Conservation (phyloP, 2,329 filamentous ascomycete species). For the Ascochyta lentis region DNA sequence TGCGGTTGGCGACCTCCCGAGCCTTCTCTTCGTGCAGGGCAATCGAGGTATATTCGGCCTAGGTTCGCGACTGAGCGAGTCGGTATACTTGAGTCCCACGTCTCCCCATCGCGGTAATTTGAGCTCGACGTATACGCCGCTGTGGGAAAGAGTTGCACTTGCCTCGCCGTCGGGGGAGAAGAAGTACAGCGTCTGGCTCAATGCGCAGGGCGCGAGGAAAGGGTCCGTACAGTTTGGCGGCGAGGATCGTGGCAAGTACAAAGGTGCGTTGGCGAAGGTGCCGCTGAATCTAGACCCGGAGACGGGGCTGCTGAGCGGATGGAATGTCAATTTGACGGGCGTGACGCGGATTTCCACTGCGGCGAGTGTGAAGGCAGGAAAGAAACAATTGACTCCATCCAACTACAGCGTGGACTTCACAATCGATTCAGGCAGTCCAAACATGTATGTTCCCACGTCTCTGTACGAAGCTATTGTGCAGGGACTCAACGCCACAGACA, state of each 20-base stretch:
- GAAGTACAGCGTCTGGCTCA: slow-evolving; percentile 3
- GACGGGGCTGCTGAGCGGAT: not conserved
- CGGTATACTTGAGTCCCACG: not conserved
- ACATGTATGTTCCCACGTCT: slow-evolving; percentile 23
- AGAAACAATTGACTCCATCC: not conserved
- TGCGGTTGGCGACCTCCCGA: slow-evolving; percentile 15
- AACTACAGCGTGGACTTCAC: slow-evolving; percentile 2
- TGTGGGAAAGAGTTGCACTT: not conserved
- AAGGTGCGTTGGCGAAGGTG: not conserved
- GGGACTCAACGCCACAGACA: slow-evolving; percentile 10
- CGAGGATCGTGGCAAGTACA: not conserved
- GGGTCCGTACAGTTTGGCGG: slow-evolving; percentile 1
- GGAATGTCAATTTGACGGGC: slow-evolving; percentile 1
- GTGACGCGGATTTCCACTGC: not conserved
- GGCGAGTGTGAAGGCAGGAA: not conserved
- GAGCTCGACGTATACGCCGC: not conserved
- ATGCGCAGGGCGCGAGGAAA: not conserved
- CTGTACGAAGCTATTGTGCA: slow-evolving; percentile 17
- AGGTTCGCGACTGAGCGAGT: slow-evolving; percentile 6
- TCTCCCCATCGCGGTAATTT: not conserved
- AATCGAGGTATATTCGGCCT: slow-evolving; percentile 22
- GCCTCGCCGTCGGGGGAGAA: not conserved
- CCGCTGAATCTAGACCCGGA: not conserved
- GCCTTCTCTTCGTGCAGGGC: slow-evolving; percentile 6
- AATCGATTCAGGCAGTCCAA: slow-evolving; percentile 23